Conservation (phyloP, 345 rosid species). For the Syzygium jambos region DNA sequence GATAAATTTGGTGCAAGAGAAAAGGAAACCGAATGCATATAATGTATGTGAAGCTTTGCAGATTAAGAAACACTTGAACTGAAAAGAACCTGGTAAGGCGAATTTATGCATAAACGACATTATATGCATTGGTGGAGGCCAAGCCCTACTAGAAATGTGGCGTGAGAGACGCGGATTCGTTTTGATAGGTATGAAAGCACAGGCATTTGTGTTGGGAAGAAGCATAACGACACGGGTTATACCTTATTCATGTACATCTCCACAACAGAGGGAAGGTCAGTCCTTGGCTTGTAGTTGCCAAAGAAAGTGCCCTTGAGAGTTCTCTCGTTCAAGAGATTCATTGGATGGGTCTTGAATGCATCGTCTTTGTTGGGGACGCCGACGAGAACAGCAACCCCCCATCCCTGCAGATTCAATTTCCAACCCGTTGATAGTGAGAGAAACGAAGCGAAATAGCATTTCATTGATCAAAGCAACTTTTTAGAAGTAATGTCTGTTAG, state of each 20-base stretch:
- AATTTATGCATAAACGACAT: neutral
- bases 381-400: constrained; percentile 49
- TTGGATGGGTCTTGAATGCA: constrained; percentile 38
- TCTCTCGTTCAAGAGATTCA: constrained; percentile 34
- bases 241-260: constrained; percentile 52
- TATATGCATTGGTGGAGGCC: neutral
- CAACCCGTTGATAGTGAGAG: neutral
- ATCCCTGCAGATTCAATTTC: constrained; percentile 18
- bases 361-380: constrained; percentile 45
- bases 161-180: neutral
- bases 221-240: neutral
- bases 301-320: constrained; percentile 53
- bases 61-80: neutral
- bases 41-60: neutral
- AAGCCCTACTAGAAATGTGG: neutral
- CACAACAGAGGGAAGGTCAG: constrained; percentile 35
- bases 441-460: neutral
- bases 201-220: neutral
- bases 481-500: neutral
- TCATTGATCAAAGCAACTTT: neutral
- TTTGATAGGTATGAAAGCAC: neutral
- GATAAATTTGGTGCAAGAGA: neutral
- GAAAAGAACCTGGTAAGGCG: neutral
- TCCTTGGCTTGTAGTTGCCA: constrained; percentile 49
- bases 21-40: neutral